Percentiles rank a stretch among this genome's conserved stretches.
These are phyloP conservation scores for Blastobotrys aristatus DNA, from an alignment of 1,139 yeast species.

Conservation along the genomic window DNA sequence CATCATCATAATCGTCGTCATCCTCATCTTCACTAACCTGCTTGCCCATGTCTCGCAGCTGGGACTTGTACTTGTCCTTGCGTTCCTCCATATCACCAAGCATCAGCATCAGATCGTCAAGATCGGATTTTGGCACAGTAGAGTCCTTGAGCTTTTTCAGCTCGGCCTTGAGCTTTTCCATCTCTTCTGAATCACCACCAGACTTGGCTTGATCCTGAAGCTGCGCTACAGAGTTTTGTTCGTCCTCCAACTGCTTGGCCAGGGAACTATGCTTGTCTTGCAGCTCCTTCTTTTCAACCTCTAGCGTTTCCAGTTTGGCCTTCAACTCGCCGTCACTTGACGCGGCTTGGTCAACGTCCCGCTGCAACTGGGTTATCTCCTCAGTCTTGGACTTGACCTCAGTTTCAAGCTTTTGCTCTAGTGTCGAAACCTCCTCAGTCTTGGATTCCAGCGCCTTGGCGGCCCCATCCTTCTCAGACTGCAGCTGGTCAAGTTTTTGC, in stretches of 20 bases:
- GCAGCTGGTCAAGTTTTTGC: background rate
- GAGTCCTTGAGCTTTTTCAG: slow-evolving; percentile 18
- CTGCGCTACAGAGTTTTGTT: background rate
- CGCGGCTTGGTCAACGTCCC: background rate
- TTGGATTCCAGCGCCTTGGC: background rate
- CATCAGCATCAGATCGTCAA: slow-evolving; percentile 71
- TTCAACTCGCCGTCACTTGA: background rate
- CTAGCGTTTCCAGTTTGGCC: background rate
- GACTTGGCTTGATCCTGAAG: background rate
- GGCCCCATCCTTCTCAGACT: background rate
- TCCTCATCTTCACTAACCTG: slow-evolving; percentile 43
- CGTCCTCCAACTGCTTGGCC: background rate
- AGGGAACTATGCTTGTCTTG: background rate
- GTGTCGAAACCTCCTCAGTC: background rate
- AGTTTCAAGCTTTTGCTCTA: background rate
- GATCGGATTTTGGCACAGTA: slow-evolving; percentile 52
- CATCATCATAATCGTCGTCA: slow-evolving; percentile 38
- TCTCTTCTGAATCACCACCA: background rate
- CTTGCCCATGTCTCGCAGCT: slow-evolving; percentile 2
- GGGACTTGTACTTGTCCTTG: slow-evolving; percentile 4
- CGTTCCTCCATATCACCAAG: slow-evolving; percentile 62
- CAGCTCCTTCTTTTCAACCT: background rate
- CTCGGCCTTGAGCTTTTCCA: slow-evolving; percentile 14
- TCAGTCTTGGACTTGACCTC: background rate
- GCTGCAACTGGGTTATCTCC: background rate